Evolutionary conservation across 306 rosid genomes (phyloP).

Genomic region (Quercus glauca): DNA sequence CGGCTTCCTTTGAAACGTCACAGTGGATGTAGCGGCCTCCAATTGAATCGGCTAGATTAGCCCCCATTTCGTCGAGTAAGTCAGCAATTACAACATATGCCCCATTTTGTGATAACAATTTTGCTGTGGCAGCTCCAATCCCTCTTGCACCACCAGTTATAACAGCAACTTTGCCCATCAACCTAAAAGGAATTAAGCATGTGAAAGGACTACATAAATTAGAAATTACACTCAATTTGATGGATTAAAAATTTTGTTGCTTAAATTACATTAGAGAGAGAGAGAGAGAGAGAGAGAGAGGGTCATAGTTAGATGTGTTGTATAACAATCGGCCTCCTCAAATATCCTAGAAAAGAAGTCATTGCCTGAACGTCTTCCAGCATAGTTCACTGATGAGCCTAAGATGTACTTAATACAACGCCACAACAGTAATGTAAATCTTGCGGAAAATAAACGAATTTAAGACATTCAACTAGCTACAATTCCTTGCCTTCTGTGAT

Average conservation of each 20-base stretch:
- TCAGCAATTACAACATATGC: conserved; percentile 74
- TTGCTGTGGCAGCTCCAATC: conserved; percentile 82
- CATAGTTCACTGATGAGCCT: too few species aligned
- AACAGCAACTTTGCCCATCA: conserved; percentile 59
- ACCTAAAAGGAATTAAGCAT: conserved; percentile 24
- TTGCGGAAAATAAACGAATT: too few species aligned
- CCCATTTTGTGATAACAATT: conserved; percentile 59
- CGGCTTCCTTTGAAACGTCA: conserved; percentile 65
- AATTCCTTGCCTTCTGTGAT: too few species aligned
- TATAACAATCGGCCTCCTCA: too few species aligned
- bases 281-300: neutral
- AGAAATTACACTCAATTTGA: neutral
- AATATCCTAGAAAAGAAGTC: too few species aligned
- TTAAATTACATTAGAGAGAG: neutral
- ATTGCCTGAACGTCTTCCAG: too few species aligned
- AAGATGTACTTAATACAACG: too few species aligned
- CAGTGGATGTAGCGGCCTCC: conserved; percentile 72
- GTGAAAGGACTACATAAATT: neutral
- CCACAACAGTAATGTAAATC: too few species aligned
- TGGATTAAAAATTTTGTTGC: neutral
- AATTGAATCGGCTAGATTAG: conserved; percentile 41
- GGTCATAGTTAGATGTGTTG: too few species aligned
- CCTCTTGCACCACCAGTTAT: conserved; percentile 90
- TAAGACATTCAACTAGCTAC: too few species aligned
- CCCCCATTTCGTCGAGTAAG: conserved; percentile 66